Evolutionary conservation across 805 yeast genomes (phyloP), one percentile per base, ranked within the genome.

Genomic region (Candida patagonica): DNA sequence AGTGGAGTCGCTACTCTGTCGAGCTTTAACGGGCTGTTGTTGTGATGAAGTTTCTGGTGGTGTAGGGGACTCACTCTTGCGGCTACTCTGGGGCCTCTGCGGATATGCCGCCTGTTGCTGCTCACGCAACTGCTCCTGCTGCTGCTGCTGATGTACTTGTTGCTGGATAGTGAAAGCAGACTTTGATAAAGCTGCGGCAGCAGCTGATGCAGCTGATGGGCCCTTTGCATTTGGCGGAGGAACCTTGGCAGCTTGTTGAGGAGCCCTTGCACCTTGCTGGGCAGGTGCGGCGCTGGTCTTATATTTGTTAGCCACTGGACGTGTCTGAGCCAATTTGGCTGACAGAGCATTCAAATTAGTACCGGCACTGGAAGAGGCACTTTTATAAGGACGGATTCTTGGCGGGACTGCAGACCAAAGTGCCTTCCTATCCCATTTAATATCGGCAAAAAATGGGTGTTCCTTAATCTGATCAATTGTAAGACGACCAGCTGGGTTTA

Each of bases 381-480:
- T 44, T 45, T 76, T 76, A 53, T 77, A 81, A 1, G 86, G 78
- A 40, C 78, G 80, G 31, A 85, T 54, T 50, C 74, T 75, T 1
- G 95, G 95, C 1, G 78, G 78, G 15, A 67, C 65, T 1, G 66
- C 54, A 32, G 70, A 68, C 96, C 96, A 88, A 9, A 89, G 71
- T 37, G 62, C 61, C 31, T 72, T 70, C 45, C 73, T 73, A 47
- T 81, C 75, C 81, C 95, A 89, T 49, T 84, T 71, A 5, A 80
- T 59, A 8, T 65, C 68, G 27, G 67, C 66, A 52, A 88, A 85
- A 73, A 94, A 89, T 30, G 68, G 71, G 55, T 86, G 92, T 15
- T 51, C 49, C 59, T 83, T 76, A 38, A 89, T 71, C 35, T 68
- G 65, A 0, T 61, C 56, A 8, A 85, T 68, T 1, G 71, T 63